Percentiles rank a stretch among this genome's conserved stretches.
Conservation (phyloP, 2,329 filamentous ascomycete genomes). For the Rosellinia necatrix region DNA sequence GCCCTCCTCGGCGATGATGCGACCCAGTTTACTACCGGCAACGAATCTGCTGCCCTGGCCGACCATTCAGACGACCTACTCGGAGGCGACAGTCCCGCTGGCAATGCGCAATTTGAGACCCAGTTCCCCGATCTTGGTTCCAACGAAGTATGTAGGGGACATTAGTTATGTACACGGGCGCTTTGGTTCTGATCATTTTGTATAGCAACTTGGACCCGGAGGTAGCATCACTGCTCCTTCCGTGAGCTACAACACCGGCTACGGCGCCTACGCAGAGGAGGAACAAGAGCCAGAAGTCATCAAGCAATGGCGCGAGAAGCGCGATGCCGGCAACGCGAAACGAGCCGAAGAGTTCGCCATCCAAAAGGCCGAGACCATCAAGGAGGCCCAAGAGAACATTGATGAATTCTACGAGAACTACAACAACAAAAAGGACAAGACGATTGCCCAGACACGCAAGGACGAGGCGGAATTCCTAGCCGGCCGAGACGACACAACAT, state of each 20-base stretch:
- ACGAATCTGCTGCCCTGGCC: constrained; percentile 69
- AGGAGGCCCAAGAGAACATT: constrained; percentile 90
- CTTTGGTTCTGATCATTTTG: constrained; percentile 23
- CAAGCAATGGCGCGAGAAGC: constrained; percentile 88
- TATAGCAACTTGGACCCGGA: constrained; percentile 71
- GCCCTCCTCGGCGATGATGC: constrained; percentile 91
- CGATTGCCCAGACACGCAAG: constrained; percentile 81
- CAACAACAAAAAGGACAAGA: constrained; percentile 97
- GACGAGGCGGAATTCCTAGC: constrained; percentile 93
- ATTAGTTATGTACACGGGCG: neutral
- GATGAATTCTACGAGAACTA: constrained; percentile 99
- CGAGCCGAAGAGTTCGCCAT: constrained; percentile 81
- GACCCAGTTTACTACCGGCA: constrained; percentile 80
- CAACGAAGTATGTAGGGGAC: constrained; percentile 65
- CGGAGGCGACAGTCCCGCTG: constrained; percentile 58
- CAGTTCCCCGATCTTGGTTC: constrained; percentile 82
- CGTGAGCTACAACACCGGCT: constrained; percentile 66
- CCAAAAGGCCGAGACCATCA: constrained; percentile 83
- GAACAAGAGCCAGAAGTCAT: constrained; percentile 90
- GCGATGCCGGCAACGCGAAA: constrained; percentile 80
- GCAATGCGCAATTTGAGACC: constrained; percentile 71
- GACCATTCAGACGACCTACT: constrained; percentile 74
- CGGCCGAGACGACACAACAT: constrained; percentile 87
- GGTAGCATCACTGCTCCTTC: constrained; percentile 80
- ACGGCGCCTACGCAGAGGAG: constrained; percentile 59